These are phyloP conservation scores for Hemisphaericaspora xylanilytica DNA, from an alignment of 1,139 yeast species.

Conservation along the genomic window DNA sequence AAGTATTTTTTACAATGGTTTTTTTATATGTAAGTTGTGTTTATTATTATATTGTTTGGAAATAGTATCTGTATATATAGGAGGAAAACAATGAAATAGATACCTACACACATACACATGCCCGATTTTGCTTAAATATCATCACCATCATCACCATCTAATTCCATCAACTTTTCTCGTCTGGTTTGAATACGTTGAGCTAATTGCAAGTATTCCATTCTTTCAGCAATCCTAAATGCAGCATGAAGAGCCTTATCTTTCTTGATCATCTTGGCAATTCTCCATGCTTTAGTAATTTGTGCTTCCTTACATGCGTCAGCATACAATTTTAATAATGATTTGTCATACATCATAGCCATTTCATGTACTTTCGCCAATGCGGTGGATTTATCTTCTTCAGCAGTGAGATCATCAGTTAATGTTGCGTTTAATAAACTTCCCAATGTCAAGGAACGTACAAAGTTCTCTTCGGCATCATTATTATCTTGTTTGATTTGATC, in stretches of 20 bases:
- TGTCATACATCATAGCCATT: constrained; percentile 60
- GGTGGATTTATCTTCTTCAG: constrained; percentile 38
- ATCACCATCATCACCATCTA: constrained; percentile 22
- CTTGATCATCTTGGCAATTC: constrained; percentile 65
- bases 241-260: constrained; percentile 81
- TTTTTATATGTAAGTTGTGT: not conserved
- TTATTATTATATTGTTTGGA: not conserved
- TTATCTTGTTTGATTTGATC: constrained; percentile 24
- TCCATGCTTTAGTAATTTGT: constrained; percentile 63
- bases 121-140: constrained; percentile 1
- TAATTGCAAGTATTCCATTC: constrained; percentile 64
- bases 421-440: constrained; percentile 51
- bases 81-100: not conserved
- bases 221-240: constrained; percentile 78
- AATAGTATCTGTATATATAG: not conserved
- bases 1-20: not conserved
- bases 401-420: constrained; percentile 29
- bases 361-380: constrained; percentile 47
- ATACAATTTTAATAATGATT: constrained; percentile 69
- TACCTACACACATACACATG: no score
- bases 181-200: constrained; percentile 67
- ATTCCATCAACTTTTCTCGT: constrained; percentile 49
- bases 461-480: constrained; percentile 42
- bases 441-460: constrained; percentile 46
- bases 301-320: constrained; percentile 75